These are phyloP conservation scores for Metarhizium sp. DNA, from an alignment of 2,329 filamentous ascomycete genomes.

Conservation along the genomic window DNA sequence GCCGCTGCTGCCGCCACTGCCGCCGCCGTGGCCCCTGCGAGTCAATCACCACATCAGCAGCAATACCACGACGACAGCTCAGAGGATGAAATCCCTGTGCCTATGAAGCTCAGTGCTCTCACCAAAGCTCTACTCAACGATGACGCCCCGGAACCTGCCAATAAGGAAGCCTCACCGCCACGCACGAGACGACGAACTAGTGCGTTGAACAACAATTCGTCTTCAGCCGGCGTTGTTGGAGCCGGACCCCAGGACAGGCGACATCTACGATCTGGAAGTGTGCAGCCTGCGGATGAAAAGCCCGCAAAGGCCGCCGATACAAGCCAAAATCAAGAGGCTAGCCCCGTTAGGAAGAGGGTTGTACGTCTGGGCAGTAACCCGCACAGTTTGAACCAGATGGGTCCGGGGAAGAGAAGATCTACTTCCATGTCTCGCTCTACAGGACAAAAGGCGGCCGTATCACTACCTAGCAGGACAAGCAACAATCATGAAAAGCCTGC, in stretches of 20 bases:
- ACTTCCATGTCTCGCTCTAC: constrained; percentile 36
- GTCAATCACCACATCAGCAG: constrained; percentile 31
- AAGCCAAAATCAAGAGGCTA: constrained; percentile 34
- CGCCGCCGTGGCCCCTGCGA: constrained; percentile 15
- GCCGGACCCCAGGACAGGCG: constrained; percentile 31
- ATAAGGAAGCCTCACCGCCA: constrained; percentile 33
- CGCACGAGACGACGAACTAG: constrained; percentile 40
- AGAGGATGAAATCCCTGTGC: constrained; percentile 85
- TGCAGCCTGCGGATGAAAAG: constrained; percentile 24
- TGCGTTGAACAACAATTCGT: constrained; percentile 25
- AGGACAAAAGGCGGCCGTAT: constrained; percentile 15
- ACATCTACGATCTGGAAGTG: constrained; percentile 38
- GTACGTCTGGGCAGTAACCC: constrained; percentile 46
- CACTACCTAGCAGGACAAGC: constrained; percentile 27
- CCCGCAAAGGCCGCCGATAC: constrained; percentile 3
- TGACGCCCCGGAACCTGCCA: constrained; percentile 38
- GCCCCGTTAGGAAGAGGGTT: constrained; percentile 46
- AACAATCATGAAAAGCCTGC: constrained; percentile 31
- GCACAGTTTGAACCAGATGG: constrained; percentile 31
- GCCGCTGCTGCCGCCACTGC: constrained; percentile 17
- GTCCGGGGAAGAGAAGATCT: constrained; percentile 36
- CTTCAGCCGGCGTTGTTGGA: constrained; percentile 28
- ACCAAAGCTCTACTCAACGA: constrained; percentile 76
- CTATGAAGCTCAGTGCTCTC: constrained; percentile 87
- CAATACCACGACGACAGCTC: constrained; percentile 68